phyloP scores from a whole-genome alignment of 768 basidiomycete genomes.

The Gloeostereum incarnatum region DNA sequence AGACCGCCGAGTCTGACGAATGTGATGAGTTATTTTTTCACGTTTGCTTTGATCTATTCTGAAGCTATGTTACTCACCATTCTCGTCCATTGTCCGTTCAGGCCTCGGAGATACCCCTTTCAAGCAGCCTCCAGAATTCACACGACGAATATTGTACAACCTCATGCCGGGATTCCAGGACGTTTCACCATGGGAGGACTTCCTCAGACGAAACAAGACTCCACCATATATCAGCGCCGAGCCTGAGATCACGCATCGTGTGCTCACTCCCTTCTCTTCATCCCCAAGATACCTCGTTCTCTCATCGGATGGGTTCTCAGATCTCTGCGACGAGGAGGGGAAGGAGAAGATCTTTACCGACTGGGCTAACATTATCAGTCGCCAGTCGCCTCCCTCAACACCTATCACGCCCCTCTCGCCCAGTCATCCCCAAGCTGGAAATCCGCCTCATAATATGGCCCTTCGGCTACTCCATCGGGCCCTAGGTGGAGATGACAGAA shows the following conservation, averaged over 20 bases:
- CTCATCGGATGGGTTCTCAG: slow-evolving; percentile 60
- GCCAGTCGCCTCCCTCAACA: slow-evolving; percentile 12
- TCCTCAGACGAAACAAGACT: slow-evolving; percentile 49
- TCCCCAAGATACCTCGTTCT: slow-evolving; percentile 48
- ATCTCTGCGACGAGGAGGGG: slow-evolving; percentile 41
- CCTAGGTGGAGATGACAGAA: slow-evolving; percentile 47
- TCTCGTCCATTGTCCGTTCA: slow-evolving; percentile 14
- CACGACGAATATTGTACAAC: slow-evolving; percentile 57
- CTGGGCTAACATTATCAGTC: slow-evolving; percentile 38
- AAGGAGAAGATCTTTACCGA: slow-evolving; percentile 36
- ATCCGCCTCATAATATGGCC: slow-evolving; percentile 37
- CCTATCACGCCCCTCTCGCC: background rate
- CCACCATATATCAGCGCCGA: slow-evolving; percentile 60
- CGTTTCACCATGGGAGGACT: slow-evolving; percentile 57
- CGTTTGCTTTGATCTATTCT: too few relatives aligned
- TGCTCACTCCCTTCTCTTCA: slow-evolving; percentile 20
- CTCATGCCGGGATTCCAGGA: slow-evolving; percentile 53
- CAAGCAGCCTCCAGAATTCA: slow-evolving; percentile 66
- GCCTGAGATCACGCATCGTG: slow-evolving; percentile 55
- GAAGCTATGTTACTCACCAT: too few relatives aligned
- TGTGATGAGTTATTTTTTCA: too few relatives aligned
- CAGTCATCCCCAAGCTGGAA: slow-evolving; percentile 1
- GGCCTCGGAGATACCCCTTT: slow-evolving; percentile 66
- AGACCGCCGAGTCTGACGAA: too few relatives aligned
- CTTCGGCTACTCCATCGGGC: slow-evolving; percentile 45